Evolutionary conservation across 1,139 yeast species (phyloP).

Genomic region (Geotrichum restrictum): DNA sequence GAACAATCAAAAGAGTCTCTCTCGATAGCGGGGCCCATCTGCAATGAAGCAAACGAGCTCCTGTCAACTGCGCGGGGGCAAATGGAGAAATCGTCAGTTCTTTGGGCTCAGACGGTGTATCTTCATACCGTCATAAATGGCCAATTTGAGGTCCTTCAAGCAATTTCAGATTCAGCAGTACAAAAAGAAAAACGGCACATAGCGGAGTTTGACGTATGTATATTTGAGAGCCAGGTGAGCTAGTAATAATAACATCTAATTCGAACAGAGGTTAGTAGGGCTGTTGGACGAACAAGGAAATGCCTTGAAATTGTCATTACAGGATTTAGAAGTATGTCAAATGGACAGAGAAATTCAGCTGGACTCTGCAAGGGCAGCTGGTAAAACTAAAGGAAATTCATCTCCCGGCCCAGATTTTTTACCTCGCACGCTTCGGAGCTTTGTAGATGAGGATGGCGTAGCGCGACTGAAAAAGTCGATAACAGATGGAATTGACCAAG

Average conservation of each 20-base stretch:
- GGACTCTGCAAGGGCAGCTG: not conserved
- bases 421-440: constrained; percentile 36
- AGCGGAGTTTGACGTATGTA: constrained; percentile 26
- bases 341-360: constrained; percentile 33
- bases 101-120: constrained; percentile 39
- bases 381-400: not conserved
- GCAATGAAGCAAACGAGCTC: constrained; percentile 37
- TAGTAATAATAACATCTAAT: constrained; percentile 22
- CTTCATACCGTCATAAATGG: constrained; percentile 34
- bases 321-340: constrained; percentile 34
- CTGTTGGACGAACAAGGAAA: constrained; percentile 32
- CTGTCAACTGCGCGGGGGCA: constrained; percentile 31
- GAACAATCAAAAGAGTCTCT: constrained; percentile 38
- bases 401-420: not conserved
- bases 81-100: constrained; percentile 35
- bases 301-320: constrained; percentile 36
- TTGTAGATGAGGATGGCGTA: constrained; percentile 45
- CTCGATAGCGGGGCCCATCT: constrained; percentile 39
- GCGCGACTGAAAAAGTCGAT: constrained; percentile 34
- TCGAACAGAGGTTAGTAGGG: constrained; percentile 23
- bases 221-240: constrained; percentile 18
- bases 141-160: constrained; percentile 31
- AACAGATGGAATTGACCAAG: constrained; percentile 35
- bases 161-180: constrained; percentile 24
- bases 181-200: constrained; percentile 21